These are phyloP conservation scores for Xylaria sp. DNA, from an alignment of 2,329 filamentous ascomycete species.

Conservation along the genomic window DNA sequence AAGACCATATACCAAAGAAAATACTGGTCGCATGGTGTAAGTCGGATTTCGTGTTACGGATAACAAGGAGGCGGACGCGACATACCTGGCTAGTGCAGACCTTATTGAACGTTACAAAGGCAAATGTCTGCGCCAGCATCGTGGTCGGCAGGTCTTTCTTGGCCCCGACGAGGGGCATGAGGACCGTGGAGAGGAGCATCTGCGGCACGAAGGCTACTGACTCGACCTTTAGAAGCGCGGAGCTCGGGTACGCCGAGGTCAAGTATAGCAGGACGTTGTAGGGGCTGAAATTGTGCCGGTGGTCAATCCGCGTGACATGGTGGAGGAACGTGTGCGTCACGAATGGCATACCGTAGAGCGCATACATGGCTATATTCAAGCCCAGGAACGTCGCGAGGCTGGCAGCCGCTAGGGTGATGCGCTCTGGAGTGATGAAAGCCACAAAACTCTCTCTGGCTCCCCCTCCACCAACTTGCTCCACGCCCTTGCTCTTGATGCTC, in stretches of 20 bases:
- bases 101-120: conserved; percentile 98
- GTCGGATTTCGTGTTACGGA: not conserved
- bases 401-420: conserved; percentile 61
- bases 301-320: conserved; percentile 89
- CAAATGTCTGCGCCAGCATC: conserved; percentile 94
- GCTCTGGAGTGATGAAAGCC: conserved; percentile 54
- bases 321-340: conserved; percentile 89
- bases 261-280: conserved; percentile 94
- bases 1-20: conserved; percentile 98
- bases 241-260: conserved; percentile 63
- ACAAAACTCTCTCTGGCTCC: conserved; percentile 28
- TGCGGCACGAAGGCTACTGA: conserved; percentile 89
- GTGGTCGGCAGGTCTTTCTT: conserved; percentile 80
- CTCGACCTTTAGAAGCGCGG: conserved; percentile 58
- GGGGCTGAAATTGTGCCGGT: conserved; percentile 97
- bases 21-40: conserved; percentile 63
- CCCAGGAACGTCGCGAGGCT: conserved; percentile 73
- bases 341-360: conserved; percentile 77
- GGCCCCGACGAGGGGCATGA: conserved; percentile 75
- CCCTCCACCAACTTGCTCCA: conserved; percentile 28
- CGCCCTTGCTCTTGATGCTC: not conserved
- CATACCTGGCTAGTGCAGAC: conserved; percentile 95
- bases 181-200: conserved; percentile 74
- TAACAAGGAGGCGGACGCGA: not conserved
- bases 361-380: conserved; percentile 80